Conservation (phyloP, 108 stramenopile species). For the Aureococcus anophagefferens region DNA sequence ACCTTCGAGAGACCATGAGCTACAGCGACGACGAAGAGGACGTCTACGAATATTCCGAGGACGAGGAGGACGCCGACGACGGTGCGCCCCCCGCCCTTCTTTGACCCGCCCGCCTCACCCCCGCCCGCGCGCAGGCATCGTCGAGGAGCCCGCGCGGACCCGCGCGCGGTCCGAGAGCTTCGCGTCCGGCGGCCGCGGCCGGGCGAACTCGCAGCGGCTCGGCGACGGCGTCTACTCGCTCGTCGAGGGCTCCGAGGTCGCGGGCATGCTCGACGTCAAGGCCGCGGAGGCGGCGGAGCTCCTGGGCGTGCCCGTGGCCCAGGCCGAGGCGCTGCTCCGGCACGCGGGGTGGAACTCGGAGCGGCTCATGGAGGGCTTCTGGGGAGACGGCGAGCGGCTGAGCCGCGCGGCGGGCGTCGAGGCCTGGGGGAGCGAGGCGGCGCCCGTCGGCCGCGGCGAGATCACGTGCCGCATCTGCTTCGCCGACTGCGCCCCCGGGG, state of each 20-base stretch:
- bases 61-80: too few relatives aligned
- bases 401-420: constrained; percentile 61
- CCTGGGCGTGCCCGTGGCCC: constrained; percentile 61
- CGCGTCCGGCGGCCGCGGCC: too few relatives aligned
- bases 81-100: too few relatives aligned
- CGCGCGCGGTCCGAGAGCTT: neutral
- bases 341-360: constrained; percentile 85
- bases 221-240: too few relatives aligned
- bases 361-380: constrained; percentile 69
- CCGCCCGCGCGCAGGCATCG: too few relatives aligned
- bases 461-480: constrained; percentile 74
- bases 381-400: constrained; percentile 55
- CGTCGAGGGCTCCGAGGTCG: too few relatives aligned
- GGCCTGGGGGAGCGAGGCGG: constrained; percentile 21
- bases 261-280: constrained; percentile 38
- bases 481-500: constrained; percentile 49
- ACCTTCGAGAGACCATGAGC: too few relatives aligned
- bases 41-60: too few relatives aligned
- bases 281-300: constrained; percentile 64
- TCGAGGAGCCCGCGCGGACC: too few relatives aligned
- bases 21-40: too few relatives aligned
- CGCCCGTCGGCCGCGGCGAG: constrained; percentile 8
- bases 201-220: too few relatives aligned
- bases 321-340: constrained; percentile 73
- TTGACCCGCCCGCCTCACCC: too few relatives aligned